Evolutionary conservation across 139 green algal species (phyloP).

Genomic region (Tetradesmus obliquus): DNA sequence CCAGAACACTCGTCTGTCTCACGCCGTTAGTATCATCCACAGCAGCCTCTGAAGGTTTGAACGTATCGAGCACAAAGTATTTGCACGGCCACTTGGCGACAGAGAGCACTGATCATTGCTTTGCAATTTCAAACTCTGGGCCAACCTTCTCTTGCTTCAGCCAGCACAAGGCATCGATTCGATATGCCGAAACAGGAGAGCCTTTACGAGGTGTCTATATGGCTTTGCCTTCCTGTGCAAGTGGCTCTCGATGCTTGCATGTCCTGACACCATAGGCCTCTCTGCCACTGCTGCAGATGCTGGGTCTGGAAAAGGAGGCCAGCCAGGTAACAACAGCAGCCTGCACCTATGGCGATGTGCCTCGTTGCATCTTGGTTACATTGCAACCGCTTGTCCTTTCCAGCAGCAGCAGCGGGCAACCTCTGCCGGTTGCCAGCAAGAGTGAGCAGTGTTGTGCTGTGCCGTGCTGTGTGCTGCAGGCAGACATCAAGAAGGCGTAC

Average conservation of each 20-base stretch:
- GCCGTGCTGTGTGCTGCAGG: constrained; percentile 40
- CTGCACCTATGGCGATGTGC: background rate
- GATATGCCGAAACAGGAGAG: background rate
- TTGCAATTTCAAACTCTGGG: constrained; percentile 1
- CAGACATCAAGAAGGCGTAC: constrained; percentile 90
- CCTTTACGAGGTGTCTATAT: constrained; percentile 60
- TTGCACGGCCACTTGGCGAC: background rate
- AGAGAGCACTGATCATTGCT: background rate
- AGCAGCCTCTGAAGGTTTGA: background rate
- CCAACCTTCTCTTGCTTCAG: background rate
- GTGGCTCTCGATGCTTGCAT: background rate
- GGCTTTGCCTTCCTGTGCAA: background rate
- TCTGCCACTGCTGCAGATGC: constrained; percentile 56
- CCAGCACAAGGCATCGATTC: background rate
- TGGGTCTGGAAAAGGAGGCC: constrained; percentile 71
- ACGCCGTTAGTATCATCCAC: background rate
- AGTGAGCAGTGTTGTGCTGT: background rate
- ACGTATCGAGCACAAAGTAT: background rate
- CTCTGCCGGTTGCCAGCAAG: background rate
- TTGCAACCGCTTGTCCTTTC: background rate
- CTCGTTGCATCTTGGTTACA: background rate
- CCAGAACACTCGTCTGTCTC: background rate
- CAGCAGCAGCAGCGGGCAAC: background rate
- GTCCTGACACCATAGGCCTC: background rate
- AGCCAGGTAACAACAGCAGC: constrained; percentile 54